phyloP scores from a whole-genome alignment of 2,329 filamentous ascomycete species.

The Penicillium crustosum region DNA sequence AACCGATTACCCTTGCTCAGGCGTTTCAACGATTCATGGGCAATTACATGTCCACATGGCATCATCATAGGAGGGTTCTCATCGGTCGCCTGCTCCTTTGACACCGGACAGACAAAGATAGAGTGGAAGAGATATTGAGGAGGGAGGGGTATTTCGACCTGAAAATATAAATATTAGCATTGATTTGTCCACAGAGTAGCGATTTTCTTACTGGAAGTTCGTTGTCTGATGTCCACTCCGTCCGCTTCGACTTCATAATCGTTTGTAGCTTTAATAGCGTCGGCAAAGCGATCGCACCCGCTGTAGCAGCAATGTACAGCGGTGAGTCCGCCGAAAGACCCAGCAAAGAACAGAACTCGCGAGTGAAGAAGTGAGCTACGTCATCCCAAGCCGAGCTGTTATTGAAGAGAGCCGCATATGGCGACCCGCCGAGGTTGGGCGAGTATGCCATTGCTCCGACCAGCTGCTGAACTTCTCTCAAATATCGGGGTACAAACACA shows the following conservation, averaged over 20 bases:
- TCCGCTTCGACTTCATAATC: slow-evolving; percentile 84
- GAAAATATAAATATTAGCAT: slow-evolving; percentile 7
- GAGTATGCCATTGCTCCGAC: slow-evolving; percentile 77
- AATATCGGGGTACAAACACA: slow-evolving; percentile 71
- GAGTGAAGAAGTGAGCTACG: slow-evolving; percentile 81
- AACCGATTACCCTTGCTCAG: slow-evolving; percentile 77
- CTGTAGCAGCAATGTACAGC: slow-evolving; percentile 87
- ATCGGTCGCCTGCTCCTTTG: slow-evolving; percentile 93
- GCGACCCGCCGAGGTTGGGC: slow-evolving; percentile 71
- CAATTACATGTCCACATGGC: slow-evolving; percentile 91
- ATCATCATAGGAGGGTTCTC: slow-evolving; percentile 95
- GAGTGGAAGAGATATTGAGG: slow-evolving; percentile 76
- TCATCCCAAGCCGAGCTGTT: slow-evolving; percentile 76
- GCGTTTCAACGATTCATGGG: slow-evolving; percentile 75
- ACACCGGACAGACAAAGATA: slow-evolving; percentile 97
- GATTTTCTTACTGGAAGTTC: slow-evolving; percentile 73
- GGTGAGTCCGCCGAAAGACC: slow-evolving; percentile 89
- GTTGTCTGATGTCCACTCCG: slow-evolving; percentile 90
- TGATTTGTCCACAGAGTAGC: slow-evolving; percentile 43
- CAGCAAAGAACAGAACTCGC: slow-evolving; percentile 90
- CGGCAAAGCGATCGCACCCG: slow-evolving; percentile 86
- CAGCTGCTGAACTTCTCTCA: slow-evolving; percentile 76
- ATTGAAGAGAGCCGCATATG: slow-evolving; percentile 76
- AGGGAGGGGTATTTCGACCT: slow-evolving; percentile 66
- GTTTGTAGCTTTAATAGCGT: slow-evolving; percentile 83